Conservation (phyloP, 352 stramenopile genomes). For the Phytophthora crassamura region DNA sequence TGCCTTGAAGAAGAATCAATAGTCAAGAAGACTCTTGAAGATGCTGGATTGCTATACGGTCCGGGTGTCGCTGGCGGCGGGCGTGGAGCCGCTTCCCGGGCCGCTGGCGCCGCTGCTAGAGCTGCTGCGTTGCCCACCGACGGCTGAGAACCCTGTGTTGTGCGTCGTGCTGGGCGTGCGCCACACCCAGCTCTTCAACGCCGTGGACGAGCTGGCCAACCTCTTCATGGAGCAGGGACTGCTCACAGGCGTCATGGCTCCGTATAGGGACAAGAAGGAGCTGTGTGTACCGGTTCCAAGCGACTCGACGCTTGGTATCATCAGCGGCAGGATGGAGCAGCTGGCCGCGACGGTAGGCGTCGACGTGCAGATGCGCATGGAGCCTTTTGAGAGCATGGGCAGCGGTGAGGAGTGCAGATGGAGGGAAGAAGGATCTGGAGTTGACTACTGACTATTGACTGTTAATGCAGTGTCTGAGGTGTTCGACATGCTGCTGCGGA, state of each 20-base stretch:
- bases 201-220: constrained; percentile 38
- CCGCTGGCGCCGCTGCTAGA: constrained; percentile 35
- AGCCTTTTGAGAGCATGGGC: constrained; percentile 15
- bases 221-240: constrained; percentile 30
- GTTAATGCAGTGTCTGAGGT: constrained; percentile 22
- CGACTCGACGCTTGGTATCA: constrained; percentile 5
- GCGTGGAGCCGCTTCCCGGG: not conserved
- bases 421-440: too few species aligned
- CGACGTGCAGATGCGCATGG: constrained; percentile 7
- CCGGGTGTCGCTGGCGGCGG: constrained; percentile 29
- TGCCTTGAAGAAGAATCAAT: too few species aligned
- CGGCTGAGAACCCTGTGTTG: not conserved
- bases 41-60: constrained; percentile 24
- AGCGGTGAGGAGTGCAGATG: too few species aligned
- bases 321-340: constrained; percentile 21
- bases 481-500: constrained; percentile 31
- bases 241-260: constrained; percentile 11
- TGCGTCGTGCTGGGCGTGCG: constrained; percentile 20
- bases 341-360: constrained; percentile 3
- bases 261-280: constrained; percentile 6
- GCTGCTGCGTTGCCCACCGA: constrained; percentile 18
- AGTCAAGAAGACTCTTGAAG: too few species aligned
- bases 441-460: too few species aligned
- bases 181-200: constrained; percentile 37
- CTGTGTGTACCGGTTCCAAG: constrained; percentile 16